Conservation (phyloP, 352 stramenopile genomes). For the Phytophthora ohioensis region DNA sequence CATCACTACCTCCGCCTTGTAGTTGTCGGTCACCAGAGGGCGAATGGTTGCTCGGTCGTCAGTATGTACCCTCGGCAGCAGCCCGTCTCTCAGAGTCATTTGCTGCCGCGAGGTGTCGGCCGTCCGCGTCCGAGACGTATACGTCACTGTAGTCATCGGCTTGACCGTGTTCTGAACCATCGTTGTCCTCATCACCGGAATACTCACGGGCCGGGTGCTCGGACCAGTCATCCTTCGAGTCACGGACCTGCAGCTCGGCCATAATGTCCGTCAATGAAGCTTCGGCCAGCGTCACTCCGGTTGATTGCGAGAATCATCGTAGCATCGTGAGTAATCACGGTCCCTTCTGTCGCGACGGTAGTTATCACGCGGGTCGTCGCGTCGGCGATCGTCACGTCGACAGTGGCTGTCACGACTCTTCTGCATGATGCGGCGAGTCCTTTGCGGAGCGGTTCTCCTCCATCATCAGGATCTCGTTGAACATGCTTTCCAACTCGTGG, state of each 20-base stretch:
- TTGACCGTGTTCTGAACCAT: neutral
- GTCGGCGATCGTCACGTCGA: neutral
- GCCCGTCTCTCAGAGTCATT: neutral
- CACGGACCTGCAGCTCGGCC: too few relatives aligned
- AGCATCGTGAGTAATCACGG: too few relatives aligned
- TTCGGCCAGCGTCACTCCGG: too few relatives aligned
- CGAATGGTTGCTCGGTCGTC: neutral
- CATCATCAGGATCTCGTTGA: constrained; percentile 1
- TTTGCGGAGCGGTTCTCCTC: neutral
- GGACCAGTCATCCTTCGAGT: too few relatives aligned
- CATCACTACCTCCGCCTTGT: neutral
- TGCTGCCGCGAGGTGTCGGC: neutral
- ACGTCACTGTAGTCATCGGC: neutral
- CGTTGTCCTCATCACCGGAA: too few relatives aligned
- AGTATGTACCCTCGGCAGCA: neutral
- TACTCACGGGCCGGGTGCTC: too few relatives aligned
- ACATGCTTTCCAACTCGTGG: neutral
- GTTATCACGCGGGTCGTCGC: too few relatives aligned
- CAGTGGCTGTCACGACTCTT: too few relatives aligned
- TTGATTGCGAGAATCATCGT: too few relatives aligned
- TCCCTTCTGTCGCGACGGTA: too few relatives aligned
- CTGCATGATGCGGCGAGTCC: too few relatives aligned
- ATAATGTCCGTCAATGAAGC: too few relatives aligned
- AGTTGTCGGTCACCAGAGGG: neutral
- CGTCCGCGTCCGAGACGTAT: neutral